Percentiles rank a stretch among this genome's conserved stretches.
Conservation (phyloP, 352 stramenopile species). For the Pythium periplocum region DNA sequence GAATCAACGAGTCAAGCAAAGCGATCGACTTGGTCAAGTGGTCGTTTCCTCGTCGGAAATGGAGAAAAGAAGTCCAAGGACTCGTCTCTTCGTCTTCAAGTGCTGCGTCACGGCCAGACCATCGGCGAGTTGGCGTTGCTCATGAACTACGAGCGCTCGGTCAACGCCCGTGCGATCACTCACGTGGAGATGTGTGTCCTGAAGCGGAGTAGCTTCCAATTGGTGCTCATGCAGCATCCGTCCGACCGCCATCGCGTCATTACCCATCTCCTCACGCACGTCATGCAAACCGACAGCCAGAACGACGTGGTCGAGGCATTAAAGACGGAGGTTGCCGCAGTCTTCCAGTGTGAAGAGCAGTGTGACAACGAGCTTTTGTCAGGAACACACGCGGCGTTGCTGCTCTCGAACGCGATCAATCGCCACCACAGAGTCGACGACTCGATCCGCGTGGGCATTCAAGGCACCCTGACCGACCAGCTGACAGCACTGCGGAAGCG, state of each 20-base stretch:
- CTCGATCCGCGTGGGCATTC: no score
- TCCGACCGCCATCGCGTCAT: slow-evolving; percentile 24
- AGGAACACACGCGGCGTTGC: slow-evolving; percentile 8
- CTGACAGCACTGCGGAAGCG: no score
- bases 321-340: slow-evolving; percentile 7
- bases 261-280: slow-evolving; percentile 14
- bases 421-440: no score
- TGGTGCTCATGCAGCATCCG: slow-evolving; percentile 22
- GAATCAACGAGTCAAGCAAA: not conserved
- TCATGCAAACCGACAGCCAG: slow-evolving; percentile 19
- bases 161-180: slow-evolving; percentile 22
- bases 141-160: slow-evolving; percentile 37
- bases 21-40: no score
- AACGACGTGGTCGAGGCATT: slow-evolving; percentile 17
- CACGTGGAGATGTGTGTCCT: slow-evolving; percentile 39
- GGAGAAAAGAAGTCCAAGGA: no score
- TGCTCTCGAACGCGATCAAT: slow-evolving; percentile 18
- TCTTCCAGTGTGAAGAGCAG: slow-evolving; percentile 1
- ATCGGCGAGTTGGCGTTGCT: slow-evolving; percentile 47
- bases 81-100: no score
- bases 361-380: slow-evolving; percentile 5
- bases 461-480: no score
- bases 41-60: no score
- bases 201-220: slow-evolving; percentile 21
- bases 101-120: slow-evolving; percentile 19